Conservation (phyloP, 805 yeast genomes). For the Candida maesae region DNA sequence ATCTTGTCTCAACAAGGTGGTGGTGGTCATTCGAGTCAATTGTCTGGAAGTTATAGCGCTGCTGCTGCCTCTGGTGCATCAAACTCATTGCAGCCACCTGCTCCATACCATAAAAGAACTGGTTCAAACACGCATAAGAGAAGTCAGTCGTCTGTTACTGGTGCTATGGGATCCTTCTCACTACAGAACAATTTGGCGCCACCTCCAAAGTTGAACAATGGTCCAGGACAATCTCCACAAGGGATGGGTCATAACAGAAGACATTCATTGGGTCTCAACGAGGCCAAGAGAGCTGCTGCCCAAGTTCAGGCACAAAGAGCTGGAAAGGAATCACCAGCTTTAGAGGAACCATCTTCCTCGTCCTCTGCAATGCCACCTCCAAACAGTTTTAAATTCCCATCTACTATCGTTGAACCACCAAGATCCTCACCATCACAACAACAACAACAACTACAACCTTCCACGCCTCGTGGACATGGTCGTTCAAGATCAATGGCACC, state of each 20-base stretch:
- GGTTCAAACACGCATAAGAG: slow-evolving; percentile 39
- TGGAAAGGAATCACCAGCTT: slow-evolving; percentile 18
- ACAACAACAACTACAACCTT: slow-evolving; percentile 5
- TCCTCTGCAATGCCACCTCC: slow-evolving; percentile 30
- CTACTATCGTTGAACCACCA: slow-evolving; percentile 35
- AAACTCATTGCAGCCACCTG: slow-evolving; percentile 18
- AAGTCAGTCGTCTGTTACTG: slow-evolving; percentile 41
- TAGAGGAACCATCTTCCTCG: slow-evolving; percentile 14
- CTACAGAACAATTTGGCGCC: slow-evolving; percentile 24
- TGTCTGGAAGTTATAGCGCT: slow-evolving; percentile 11
- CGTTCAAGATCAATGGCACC: slow-evolving; percentile 25
- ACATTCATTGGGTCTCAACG: slow-evolving; percentile 86
- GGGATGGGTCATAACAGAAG: slow-evolving; percentile 76
- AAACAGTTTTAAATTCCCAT: slow-evolving; percentile 55
- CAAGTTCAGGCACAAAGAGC: slow-evolving; percentile 73
- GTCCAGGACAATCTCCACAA: slow-evolving; percentile 4
- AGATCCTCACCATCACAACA: slow-evolving; percentile 9
- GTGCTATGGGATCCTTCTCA: slow-evolving; percentile 32
- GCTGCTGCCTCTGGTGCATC: slow-evolving; percentile 8
- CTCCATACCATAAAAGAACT: slow-evolving; percentile 12
- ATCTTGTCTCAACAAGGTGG: slow-evolving; percentile 67
- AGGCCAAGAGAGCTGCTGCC: slow-evolving; percentile 97
- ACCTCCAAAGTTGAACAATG: slow-evolving; percentile 22
- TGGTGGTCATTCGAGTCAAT: slow-evolving; percentile 6
- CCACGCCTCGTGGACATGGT: slow-evolving; percentile 19